Base-by-base conservation (phyloP, 1,284 basidiomycete genomes). In the Cryptococcus sp. region DNA sequence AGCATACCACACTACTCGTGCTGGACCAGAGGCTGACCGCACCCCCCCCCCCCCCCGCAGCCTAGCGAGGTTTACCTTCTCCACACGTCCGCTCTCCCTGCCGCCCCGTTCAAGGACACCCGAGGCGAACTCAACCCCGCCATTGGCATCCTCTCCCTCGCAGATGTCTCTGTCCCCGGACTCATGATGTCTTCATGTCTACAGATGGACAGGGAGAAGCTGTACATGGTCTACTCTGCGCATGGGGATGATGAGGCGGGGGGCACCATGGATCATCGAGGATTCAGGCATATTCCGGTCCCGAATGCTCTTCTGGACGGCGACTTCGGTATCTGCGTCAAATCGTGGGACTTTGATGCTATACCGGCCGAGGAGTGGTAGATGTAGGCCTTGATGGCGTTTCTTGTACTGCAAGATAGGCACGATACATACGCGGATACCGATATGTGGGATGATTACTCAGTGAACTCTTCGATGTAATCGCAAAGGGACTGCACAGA, bases 401-500 rank as follows among this genome's bases (percentile, higher is more conserved):
- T 33, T 33, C 28, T 33, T 4, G 9, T 33, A 9, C 28, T 33
- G 5, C 9, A 9, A 5, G 28, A 33, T 33, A 33, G 28, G 28
- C 5, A 33, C 28, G 28, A 33, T 33, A 9, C 28, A 33, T 33
- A 9, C 28, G n/a, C n/a, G n/a, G 9, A 33, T 4, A 33, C 9
- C 28, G 28, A 33, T 52, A n/a, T 47, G 21, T 38, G 9, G 28
- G 28, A 33, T 33, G 28, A 44, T 21, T 33, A 33, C 45, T 54
- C 46, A 2, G 24, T 44, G 36, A 81, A 82, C 11, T 69, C 64
- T 38, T 73, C 64, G 72, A 83, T 82, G 62, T 81, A 82, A 9
- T 75, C 73, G 47, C 78, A 79, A 24, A 83, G 66, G 16, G 67
- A 71, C 58, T 79, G 60, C 3, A 82, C 80, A 61, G 91, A 84